These are phyloP conservation scores for Talaromyces stipitatus DNA, from an alignment of 495 filamentous ascomycete genomes.

Conservation along the genomic window DNA sequence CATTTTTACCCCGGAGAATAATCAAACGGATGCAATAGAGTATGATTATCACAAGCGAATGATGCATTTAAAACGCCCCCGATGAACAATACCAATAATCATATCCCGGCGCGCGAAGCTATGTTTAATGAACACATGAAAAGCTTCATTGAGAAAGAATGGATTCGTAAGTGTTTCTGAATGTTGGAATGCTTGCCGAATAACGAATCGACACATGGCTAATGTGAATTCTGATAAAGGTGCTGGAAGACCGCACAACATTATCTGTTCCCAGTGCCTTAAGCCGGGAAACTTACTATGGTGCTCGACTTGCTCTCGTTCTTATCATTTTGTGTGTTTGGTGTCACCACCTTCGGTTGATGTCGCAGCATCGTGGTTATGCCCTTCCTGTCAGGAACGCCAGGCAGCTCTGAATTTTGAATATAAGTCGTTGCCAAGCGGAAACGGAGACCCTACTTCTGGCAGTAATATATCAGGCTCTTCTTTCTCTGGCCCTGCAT, in stretches of 20 bases:
- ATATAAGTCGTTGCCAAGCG: neutral
- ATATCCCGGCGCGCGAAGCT: neutral
- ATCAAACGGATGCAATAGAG: neutral
- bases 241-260: conserved; percentile 23
- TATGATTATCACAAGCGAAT: neutral
- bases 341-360: neutral
- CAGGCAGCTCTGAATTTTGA: neutral
- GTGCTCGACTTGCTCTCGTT: conserved; percentile 28
- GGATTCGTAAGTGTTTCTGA: conserved; percentile 13
- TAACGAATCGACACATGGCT: neutral
- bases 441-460: neutral
- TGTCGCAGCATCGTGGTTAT: neutral
- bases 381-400: neutral
- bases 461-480: neutral
- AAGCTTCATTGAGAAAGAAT: conserved; percentile 22
- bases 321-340: conserved; percentile 26
- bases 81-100: neutral
- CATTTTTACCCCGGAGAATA: too few species aligned
- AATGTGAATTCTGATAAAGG: conserved; percentile 7
- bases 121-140: conserved; percentile 9
- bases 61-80: neutral
- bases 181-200: neutral
- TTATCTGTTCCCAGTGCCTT: conserved; percentile 24
- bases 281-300: conserved; percentile 19
- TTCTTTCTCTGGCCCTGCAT: neutral